A percentile compares a stretch with the other conserved stretches of the same genome.
These are phyloP conservation scores for Fistulifera pelliculosa DNA, from an alignment of 108 stramenopile genomes.

Conservation along the genomic window DNA sequence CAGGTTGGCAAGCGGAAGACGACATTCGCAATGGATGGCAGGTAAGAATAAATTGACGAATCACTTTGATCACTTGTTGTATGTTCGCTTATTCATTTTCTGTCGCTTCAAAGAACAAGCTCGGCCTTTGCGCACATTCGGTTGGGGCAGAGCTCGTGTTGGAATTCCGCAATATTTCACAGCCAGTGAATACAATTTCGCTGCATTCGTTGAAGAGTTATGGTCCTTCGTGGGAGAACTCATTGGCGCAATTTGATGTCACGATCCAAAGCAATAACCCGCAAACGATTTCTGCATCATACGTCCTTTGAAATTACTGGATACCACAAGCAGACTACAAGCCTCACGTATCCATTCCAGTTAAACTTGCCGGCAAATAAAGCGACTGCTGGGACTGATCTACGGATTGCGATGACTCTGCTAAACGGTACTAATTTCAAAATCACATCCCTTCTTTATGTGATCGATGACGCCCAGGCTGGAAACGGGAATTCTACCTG, in stretches of 20 bases:
- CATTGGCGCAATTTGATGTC: conserved; percentile 24
- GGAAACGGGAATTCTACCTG: no score
- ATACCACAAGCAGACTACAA: conserved; percentile 16
- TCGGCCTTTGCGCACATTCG: conserved; percentile 35
- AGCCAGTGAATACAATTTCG: conserved; percentile 24
- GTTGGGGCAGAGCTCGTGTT: conserved; percentile 22
- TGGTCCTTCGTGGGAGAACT: conserved; percentile 45
- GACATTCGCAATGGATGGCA: conserved; percentile 38
- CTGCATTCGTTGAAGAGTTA: conserved; percentile 54
- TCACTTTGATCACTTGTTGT: no score
- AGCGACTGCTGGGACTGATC: conserved; percentile 16
- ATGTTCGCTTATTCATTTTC: no score
- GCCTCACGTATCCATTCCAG: conserved; percentile 12
- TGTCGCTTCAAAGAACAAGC: no score
- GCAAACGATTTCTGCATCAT: conserved; percentile 7
- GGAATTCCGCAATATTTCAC: conserved; percentile 4
- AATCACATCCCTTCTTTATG: conserved; percentile 55
- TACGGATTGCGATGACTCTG: conserved; percentile 23
- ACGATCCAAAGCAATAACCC: conserved; percentile 12
- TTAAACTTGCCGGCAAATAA: background rate
- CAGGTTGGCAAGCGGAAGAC: conserved; percentile 40
- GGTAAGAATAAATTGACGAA: no score
- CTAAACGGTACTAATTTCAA: conserved; percentile 45
- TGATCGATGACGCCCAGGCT: background rate
- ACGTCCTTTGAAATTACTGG: conserved; percentile 11